A percentile compares a stretch with the other conserved stretches of the same genome.
Evolutionary conservation across 495 filamentous ascomycete species (phyloP).

Genomic region (Neurospora sublineolata): DNA sequence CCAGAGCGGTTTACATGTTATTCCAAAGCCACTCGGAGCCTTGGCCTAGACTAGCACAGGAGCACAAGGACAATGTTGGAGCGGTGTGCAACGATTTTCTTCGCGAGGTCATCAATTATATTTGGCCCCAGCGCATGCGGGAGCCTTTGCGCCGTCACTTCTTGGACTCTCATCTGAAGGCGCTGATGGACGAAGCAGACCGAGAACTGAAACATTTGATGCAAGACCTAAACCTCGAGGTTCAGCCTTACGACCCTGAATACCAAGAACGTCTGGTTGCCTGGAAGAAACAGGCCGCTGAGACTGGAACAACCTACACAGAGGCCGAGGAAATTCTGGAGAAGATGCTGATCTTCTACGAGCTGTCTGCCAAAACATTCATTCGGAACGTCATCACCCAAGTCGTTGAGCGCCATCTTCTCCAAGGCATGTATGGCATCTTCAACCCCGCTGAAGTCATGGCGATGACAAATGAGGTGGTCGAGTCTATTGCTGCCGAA

Average conservation of each 20-base stretch:
- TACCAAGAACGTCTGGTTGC: slow-evolving; percentile 26
- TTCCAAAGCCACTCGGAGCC: slow-evolving; percentile 30
- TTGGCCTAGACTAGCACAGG: slow-evolving; percentile 30
- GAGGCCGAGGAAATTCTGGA: slow-evolving; percentile 31
- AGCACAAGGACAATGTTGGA: slow-evolving; percentile 32
- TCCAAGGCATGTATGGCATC: slow-evolving; percentile 29
- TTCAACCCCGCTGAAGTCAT: slow-evolving; percentile 27
- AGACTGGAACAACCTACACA: slow-evolving; percentile 20
- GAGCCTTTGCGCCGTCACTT: slow-evolving; percentile 26
- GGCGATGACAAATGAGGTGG: slow-evolving; percentile 15
- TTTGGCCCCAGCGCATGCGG: slow-evolving; percentile 31
- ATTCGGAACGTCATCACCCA: slow-evolving; percentile 29
- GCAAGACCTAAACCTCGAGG: slow-evolving; percentile 27
- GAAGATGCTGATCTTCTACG: slow-evolving; percentile 35
- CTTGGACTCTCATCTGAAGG: slow-evolving; percentile 26
- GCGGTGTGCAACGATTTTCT: slow-evolving; percentile 35
- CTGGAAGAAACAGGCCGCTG: slow-evolving; percentile 17
- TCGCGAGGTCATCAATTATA: slow-evolving; percentile 27
- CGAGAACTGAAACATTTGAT: slow-evolving; percentile 25
- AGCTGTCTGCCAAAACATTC: slow-evolving; percentile 27
- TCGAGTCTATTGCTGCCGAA: slow-evolving; percentile 28
- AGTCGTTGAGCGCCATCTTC: slow-evolving; percentile 26
- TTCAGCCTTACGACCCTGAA: slow-evolving; percentile 32
- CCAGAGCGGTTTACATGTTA: slow-evolving; percentile 29
- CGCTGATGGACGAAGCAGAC: slow-evolving; percentile 25